Evolutionary conservation across 1,139 yeast genomes (phyloP).

Genomic region (Suhomyces wounanorum): DNA sequence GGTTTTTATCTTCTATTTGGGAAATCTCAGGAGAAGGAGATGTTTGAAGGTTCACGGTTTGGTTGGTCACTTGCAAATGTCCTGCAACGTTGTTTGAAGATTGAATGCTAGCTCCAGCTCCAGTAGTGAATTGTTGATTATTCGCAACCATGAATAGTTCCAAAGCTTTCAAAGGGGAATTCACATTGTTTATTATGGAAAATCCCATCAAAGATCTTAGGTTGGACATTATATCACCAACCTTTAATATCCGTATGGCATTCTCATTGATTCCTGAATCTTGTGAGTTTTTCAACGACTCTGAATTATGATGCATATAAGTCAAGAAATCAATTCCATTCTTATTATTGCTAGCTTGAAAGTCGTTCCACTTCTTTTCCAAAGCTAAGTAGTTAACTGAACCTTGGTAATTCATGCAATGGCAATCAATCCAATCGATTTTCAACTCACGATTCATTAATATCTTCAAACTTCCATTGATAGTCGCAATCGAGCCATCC

Average conservation of each 20-base stretch:
- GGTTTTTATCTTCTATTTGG: constrained; percentile 15
- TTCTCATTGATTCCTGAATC: constrained; percentile 64
- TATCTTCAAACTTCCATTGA: constrained; percentile 60
- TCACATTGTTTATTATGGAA: constrained; percentile 43
- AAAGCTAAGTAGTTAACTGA: constrained; percentile 28
- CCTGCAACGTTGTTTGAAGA: constrained; percentile 11
- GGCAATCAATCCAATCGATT: constrained; percentile 73
- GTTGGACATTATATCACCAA: constrained; percentile 75
- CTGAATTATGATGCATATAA: constrained; percentile 25
- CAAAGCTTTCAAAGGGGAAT: constrained; percentile 61
- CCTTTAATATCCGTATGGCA: constrained; percentile 69
- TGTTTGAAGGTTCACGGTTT: constrained; percentile 7
- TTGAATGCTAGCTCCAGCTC: constrained; percentile 9
- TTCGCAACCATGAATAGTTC: constrained; percentile 44
- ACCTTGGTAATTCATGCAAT: constrained; percentile 37
- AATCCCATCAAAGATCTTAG: constrained; percentile 65
- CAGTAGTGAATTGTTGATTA: constrained; percentile 9
- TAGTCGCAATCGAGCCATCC: constrained; percentile 71
- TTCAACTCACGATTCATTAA: constrained; percentile 61
- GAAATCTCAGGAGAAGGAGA: constrained; percentile 16
- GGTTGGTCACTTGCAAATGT: constrained; percentile 5
- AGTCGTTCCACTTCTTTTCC: constrained; percentile 28
- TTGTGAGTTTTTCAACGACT: constrained; percentile 27
- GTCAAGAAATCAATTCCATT: constrained; percentile 25
- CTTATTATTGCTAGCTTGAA: constrained; percentile 8